These are phyloP conservation scores for Epichloe gansuensis DNA, from an alignment of 2,329 filamentous ascomycete species.

Conservation along the genomic window DNA sequence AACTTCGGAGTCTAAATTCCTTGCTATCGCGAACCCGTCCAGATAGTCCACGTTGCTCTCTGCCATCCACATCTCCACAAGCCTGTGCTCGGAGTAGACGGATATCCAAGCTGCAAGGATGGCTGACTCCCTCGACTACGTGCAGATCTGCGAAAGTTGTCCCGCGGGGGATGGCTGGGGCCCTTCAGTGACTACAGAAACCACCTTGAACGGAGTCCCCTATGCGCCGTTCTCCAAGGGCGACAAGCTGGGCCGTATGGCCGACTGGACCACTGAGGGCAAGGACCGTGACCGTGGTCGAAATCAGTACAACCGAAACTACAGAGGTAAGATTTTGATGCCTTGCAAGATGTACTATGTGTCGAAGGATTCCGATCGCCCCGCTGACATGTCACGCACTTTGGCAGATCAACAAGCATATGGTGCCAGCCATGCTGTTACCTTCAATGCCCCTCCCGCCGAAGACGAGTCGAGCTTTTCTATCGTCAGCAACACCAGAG, in stretches of 20 bases:
- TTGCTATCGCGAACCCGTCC: conserved; percentile 11
- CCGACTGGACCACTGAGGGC: conserved; percentile 88
- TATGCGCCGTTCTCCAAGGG: conserved; percentile 98
- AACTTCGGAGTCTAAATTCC: conserved; percentile 21
- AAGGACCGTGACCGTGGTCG: conserved; percentile 72
- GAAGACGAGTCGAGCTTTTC: conserved; percentile 98
- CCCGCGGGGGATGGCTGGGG: conserved; percentile 78
- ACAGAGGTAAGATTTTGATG: conserved; percentile 52
- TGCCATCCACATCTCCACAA: background rate
- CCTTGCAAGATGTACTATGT: too few species aligned
- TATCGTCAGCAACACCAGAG: conserved; percentile 88
- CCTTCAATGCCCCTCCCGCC: conserved; percentile 81
- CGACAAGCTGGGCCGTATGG: conserved; percentile 98
- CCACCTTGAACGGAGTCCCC: conserved; percentile 84
- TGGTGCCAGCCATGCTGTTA: conserved; percentile 70
- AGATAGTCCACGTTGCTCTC: background rate
- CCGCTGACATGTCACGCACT: background rate
- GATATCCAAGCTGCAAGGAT: conserved; percentile 20
- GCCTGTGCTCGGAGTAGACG: background rate
- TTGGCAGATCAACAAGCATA: conserved; percentile 84
- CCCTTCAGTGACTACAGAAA: conserved; percentile 67
- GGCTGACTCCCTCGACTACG: conserved; percentile 41
- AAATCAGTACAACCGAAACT: conserved; percentile 85
- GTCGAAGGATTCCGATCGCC: background rate
- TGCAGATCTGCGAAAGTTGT: conserved; percentile 57